Base-by-base conservation (phyloP, 2,329 filamentous ascomycete species). In the Aspergillus thermomutatus region DNA sequence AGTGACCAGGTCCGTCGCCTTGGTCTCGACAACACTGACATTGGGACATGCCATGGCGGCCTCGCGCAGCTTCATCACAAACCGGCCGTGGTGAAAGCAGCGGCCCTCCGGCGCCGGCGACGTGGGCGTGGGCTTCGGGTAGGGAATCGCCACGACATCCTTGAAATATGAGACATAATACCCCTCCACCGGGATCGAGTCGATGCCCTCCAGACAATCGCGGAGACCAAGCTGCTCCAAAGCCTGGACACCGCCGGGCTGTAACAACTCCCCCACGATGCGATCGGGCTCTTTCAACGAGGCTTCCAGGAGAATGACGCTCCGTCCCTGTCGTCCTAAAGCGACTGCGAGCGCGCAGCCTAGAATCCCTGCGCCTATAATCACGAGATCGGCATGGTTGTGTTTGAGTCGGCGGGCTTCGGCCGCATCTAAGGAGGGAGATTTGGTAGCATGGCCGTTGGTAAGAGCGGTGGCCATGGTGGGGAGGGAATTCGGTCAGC, bases 231-330 rank as follows among this genome's bases (percentile, higher is more conserved):
- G 79, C 70, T 90, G 86, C 69, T 87, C 83, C 67, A 99, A 80
- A 7, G 94, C 90, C 52, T 85, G 80, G 34, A 96, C 87, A 50
- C 94, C 94, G 51, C 94, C 94, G 0, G 94, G 94, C 76, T 99
- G 94, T 66, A 99, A 79, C 62, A 99, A 79, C 78, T 99, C 94
- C 66, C 94, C 94, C 49, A 99, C 92, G 64, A 99, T 99, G 62
- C 94, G 87, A 77, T 97, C 89, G 21, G 94, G 94, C 79, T 97
- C 89, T 75, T 91, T 91, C 76, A 97, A 80, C 77, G 87, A 95
- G 68, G 85, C 85, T 79, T 99, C 94, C 51, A 99, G 84, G 52
- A 99, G 80, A 26, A 97, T 83, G 26, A 99, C 92, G 72, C 90
- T 95, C 61, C 94, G 87, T 53, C 92, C 92, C 77, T 97, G 94